These are phyloP conservation scores for Trypanosoma avium DNA, from an alignment of 208 protist genomes.

Conservation along the genomic window DNA sequence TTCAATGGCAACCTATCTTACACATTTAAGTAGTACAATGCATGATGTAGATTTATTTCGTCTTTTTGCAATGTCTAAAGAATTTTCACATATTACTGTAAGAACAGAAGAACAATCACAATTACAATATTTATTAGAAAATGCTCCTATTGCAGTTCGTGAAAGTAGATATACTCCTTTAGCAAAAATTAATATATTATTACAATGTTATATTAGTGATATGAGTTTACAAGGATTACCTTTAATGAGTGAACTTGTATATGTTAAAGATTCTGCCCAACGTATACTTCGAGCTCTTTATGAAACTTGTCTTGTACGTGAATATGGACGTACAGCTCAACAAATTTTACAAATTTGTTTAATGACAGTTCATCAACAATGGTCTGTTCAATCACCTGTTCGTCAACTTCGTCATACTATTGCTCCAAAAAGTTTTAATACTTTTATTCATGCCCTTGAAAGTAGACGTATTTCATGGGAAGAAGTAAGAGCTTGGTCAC, in stretches of 20 bases:
- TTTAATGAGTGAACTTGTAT: slow-evolving; percentile 99
- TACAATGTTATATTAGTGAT: slow-evolving; percentile 99
- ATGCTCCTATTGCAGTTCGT: slow-evolving; percentile 98
- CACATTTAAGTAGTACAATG: slow-evolving; percentile 94
- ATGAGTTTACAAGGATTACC: slow-evolving; percentile 97
- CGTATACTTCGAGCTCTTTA: slow-evolving; percentile 92
- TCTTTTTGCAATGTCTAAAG: slow-evolving; percentile 95
- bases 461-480: slow-evolving; percentile 95
- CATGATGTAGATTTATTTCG: slow-evolving; percentile 98
- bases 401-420: slow-evolving; percentile 86
- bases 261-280: slow-evolving; percentile 97
- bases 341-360: slow-evolving; percentile 85
- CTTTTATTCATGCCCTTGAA: slow-evolving; percentile 95
- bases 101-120: slow-evolving; percentile 98
- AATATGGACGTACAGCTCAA: slow-evolving; percentile 95
- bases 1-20: slow-evolving; percentile 96
- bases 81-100: slow-evolving; percentile 98
- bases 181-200: slow-evolving; percentile 98
- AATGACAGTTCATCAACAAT: slow-evolving; percentile 97
- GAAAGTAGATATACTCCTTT: slow-evolving; percentile 94
- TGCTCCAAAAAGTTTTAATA: slow-evolving; percentile 68
- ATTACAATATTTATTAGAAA: slow-evolving; percentile 95
- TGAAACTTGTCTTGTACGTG: slow-evolving; percentile 95
- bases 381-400: slow-evolving; percentile 94
- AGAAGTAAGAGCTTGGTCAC: slow-evolving; percentile 91